Percentiles rank a stretch among this genome's conserved stretches.
These are phyloP conservation scores for Plectranthus barbatus DNA, from an alignment of 257 asterid species.

Conservation along the genomic window DNA sequence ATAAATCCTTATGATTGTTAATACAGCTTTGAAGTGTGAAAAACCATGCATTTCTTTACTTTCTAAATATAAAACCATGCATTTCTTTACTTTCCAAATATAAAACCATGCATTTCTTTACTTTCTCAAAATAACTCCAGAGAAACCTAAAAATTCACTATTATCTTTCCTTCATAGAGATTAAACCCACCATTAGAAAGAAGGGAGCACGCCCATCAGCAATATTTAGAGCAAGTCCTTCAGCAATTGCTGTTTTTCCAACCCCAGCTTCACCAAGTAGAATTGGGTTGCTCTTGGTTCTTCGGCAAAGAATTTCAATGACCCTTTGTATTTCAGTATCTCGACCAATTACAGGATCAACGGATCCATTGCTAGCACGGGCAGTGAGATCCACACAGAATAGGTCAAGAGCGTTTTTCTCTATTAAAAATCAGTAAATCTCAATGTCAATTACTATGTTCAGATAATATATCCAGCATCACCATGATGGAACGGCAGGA, in stretches of 20 bases:
- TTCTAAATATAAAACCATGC: no score
- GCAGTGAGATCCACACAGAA: constrained; percentile 90
- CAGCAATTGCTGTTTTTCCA: constrained; percentile 97
- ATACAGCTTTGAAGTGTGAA: no score
- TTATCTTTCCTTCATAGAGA: neutral
- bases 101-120: neutral
- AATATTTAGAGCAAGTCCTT: constrained; percentile 79
- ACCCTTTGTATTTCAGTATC: constrained; percentile 73
- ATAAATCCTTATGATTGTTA: neutral
- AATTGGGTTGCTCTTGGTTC: constrained; percentile 91
- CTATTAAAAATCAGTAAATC: constrained; percentile 32
- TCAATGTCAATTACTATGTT: constrained; percentile 1
- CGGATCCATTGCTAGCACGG: constrained; percentile 67
- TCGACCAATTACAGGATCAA: constrained; percentile 96
- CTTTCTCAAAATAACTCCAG: constrained; percentile 4
- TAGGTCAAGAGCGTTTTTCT: constrained; percentile 57
- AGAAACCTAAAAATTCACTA: neutral
- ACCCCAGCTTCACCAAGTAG: constrained; percentile 99
- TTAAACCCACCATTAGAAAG: constrained; percentile 53
- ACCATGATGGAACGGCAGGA: constrained; percentile 1
- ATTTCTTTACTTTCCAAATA: no score
- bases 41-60: no score
- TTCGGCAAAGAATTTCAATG: constrained; percentile 82
- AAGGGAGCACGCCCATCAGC: constrained; percentile 71
- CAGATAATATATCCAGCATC: neutral